Evolutionary conservation across 2,329 filamentous ascomycete genomes (phyloP).

Genomic region (Thyridium curvatum): DNA sequence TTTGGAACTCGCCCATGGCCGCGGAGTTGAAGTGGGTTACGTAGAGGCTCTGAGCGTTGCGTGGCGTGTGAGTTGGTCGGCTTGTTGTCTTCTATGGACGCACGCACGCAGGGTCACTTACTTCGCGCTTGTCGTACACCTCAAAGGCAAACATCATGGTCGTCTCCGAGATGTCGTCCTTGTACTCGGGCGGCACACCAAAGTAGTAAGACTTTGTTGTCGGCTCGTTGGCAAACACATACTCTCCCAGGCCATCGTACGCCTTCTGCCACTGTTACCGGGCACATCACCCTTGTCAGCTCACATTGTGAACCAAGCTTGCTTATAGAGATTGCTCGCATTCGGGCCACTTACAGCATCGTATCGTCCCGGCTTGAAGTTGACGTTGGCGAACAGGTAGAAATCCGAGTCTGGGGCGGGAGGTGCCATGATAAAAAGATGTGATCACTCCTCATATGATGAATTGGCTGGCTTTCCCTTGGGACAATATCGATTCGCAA

Average conservation of each 20-base stretch:
- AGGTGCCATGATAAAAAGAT: slow-evolving; percentile 3
- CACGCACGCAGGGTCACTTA: slow-evolving; percentile 3
- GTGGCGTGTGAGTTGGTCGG: not conserved
- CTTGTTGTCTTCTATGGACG: too few relatives aligned
- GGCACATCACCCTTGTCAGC: not conserved
- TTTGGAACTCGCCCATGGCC: slow-evolving; percentile 21
- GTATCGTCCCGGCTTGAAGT: slow-evolving; percentile 25
- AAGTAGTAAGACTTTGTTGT: slow-evolving; percentile 35
- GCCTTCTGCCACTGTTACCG: slow-evolving; percentile 30
- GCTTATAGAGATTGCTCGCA: not conserved
- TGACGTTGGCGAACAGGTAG: slow-evolving; percentile 19
- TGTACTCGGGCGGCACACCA: slow-evolving; percentile 28
- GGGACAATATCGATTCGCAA: too few relatives aligned
- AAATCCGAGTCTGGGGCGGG: slow-evolving; percentile 6
- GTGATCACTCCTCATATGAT: not conserved
- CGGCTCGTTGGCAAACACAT: slow-evolving; percentile 24
- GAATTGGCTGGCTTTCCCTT: not conserved
- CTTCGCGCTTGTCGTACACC: slow-evolving; percentile 19
- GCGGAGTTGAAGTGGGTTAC: slow-evolving; percentile 20
- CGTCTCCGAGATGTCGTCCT: slow-evolving; percentile 19
- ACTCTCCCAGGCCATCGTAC: slow-evolving; percentile 28
- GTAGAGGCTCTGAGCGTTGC: slow-evolving; percentile 22
- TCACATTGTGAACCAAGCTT: not conserved
- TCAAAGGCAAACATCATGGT: slow-evolving; percentile 29
- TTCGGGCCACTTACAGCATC: slow-evolving; percentile 15